phyloP scores from a whole-genome alignment of 2,329 filamentous ascomycete species.

The Penicillium brevicompactum region DNA sequence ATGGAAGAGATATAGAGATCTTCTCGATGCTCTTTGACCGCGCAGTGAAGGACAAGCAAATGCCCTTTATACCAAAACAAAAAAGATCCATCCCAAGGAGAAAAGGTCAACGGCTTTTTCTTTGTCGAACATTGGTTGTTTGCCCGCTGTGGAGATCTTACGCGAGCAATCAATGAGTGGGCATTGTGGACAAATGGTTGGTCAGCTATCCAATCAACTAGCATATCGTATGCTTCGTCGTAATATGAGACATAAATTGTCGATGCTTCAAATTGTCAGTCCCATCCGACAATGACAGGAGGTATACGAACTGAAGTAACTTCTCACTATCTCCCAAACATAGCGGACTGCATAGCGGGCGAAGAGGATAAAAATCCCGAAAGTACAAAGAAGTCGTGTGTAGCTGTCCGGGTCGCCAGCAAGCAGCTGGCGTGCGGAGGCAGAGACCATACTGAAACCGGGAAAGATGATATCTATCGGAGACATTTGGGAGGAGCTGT shows the following conservation, averaged over 20 bases:
- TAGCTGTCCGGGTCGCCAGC: slow-evolving; percentile 19
- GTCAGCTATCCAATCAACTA: slow-evolving; percentile 17
- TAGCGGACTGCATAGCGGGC: slow-evolving; percentile 17
- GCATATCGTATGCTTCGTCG: slow-evolving; percentile 21
- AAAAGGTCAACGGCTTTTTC: slow-evolving; percentile 21
- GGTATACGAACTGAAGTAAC: slow-evolving; percentile 20
- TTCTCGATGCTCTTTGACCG: slow-evolving; percentile 18
- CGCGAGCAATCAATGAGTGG: slow-evolving; percentile 14
- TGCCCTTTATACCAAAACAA: slow-evolving; percentile 25
- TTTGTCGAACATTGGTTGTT: slow-evolving; percentile 13
- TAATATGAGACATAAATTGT: slow-evolving; percentile 21
- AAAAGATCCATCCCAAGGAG: slow-evolving; percentile 23
- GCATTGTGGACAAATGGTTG: slow-evolving; percentile 17
- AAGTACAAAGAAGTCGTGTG: slow-evolving; percentile 16
- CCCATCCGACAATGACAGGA: slow-evolving; percentile 5
- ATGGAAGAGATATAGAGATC: slow-evolving; percentile 21
- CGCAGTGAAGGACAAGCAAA: slow-evolving; percentile 26
- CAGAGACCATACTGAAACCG: slow-evolving; percentile 16
- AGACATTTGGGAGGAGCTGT: slow-evolving; percentile 16
- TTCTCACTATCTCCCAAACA: slow-evolving; percentile 18
- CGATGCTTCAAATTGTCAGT: slow-evolving; percentile 15
- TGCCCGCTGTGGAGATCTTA: slow-evolving; percentile 15
- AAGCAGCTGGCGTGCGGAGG: slow-evolving; percentile 17
- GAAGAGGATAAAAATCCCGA: slow-evolving; percentile 17
- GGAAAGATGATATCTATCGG: slow-evolving; percentile 22